Base-by-base conservation (phyloP, 2,329 filamentous ascomycete genomes). In the Fusarium sp. region DNA sequence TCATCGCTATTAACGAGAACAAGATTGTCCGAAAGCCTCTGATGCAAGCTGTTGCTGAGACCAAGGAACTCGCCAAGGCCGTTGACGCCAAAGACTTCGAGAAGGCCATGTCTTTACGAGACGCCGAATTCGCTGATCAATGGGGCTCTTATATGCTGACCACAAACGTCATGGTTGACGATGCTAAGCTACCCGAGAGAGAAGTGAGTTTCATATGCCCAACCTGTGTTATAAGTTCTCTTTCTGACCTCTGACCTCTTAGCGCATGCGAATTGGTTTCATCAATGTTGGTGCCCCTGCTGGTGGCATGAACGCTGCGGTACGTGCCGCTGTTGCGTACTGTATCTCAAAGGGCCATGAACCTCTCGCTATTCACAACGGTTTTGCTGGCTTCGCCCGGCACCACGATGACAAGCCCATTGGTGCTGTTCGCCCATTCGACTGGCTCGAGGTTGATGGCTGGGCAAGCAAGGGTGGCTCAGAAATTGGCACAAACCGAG, bases 401-500 rank as follows among this genome's bases (percentile, higher is more conserved):
- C 96, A 99, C 80, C 93, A 98, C 78, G 91, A 84, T 31, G 95
- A 98, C 77, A 84, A 90, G 75, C 94, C 94, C 1, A 63, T 93
- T 1, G 92, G 94, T 38, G 89, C 96, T 4, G 94, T 99, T 11
- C 91, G 94, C 31, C 88, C 92, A 38, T 92, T 98, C 63, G 85
- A 91, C 72, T 99, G 96, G 96, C 87, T 98, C 21, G 96, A 98
- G 77, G 94, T 97, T 8, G 95, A 98, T 78, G 86, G 89, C 65
- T 99, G 96, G 96, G 94, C 95, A 16, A 97, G 94, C 82, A 95
- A 94, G 82, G 96, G 96, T 77, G 96, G 96, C 66, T 98, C 94
- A 3, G 96, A 99, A 79, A 98, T 99, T 75, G 96, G 96, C 72
- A 99, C 95, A 26, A 99, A 99, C 85, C 92, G 96, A 75, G 94